Evolutionary conservation across 78 protist species (phyloP).

Genomic region (Mantamonas sphyraenae): DNA sequence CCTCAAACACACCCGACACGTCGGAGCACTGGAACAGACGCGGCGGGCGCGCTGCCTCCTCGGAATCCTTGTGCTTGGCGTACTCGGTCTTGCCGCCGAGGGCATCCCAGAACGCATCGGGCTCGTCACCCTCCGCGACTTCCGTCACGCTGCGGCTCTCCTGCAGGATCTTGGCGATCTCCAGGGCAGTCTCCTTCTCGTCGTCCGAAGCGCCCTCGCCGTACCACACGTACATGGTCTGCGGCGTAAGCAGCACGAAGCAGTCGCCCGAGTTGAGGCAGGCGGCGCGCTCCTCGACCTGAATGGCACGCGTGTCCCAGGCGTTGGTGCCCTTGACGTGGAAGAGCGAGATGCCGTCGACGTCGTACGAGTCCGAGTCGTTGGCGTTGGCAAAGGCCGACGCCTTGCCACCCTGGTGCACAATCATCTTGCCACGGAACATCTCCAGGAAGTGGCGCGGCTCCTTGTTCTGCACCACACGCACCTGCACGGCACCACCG

Average conservation of each 20-base stretch:
- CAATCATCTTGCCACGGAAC: constrained; percentile 28
- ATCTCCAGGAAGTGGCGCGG: constrained; percentile 31
- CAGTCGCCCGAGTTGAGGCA: constrained; percentile 44
- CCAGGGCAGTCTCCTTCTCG: constrained; percentile 10
- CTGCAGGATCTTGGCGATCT: constrained; percentile 3
- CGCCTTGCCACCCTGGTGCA: constrained; percentile 30
- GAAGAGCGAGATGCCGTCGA: constrained; percentile 24
- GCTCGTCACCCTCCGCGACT: constrained; percentile 33
- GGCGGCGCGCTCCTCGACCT: constrained; percentile 4
- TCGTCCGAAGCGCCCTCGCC: constrained; percentile 21
- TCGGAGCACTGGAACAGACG: constrained; percentile 49
- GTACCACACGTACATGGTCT: constrained; percentile 24
- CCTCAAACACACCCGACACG: constrained; percentile 24
- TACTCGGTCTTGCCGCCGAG: constrained; percentile 47
- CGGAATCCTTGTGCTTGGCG: not conserved
- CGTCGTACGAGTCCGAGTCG: constrained; percentile 2
- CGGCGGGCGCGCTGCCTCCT: constrained; percentile 26
- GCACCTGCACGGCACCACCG: constrained; percentile 36
- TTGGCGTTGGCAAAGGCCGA: not conserved
- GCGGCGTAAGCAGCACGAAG: constrained; percentile 20
- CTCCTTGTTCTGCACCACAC: constrained; percentile 42
- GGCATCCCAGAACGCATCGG: constrained; percentile 37
- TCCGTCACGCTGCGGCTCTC: not conserved
- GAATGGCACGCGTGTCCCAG: constrained; percentile 1
- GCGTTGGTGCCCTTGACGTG: constrained; percentile 36